Evolutionary conservation across 2,329 filamentous ascomycete species (phyloP).

Genomic region (Hyphodiscus sp.): DNA sequence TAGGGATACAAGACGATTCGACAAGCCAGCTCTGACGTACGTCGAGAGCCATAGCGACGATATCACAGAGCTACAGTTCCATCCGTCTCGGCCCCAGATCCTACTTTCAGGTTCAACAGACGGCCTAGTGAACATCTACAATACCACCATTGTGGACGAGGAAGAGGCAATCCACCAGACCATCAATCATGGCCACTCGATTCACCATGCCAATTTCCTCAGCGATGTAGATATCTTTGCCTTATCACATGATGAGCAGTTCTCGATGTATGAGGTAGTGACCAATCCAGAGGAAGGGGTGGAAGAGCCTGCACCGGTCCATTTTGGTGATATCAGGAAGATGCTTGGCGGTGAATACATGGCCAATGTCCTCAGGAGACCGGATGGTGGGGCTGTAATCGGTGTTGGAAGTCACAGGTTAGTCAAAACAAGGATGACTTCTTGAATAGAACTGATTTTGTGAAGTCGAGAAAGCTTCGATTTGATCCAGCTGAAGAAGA

Average conservation of each 20-base stretch:
- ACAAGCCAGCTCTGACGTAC: slow-evolving; percentile 46
- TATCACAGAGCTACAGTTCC: slow-evolving; percentile 57
- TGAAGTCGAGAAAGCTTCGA: slow-evolving; percentile 50
- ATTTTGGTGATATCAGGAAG: slow-evolving; percentile 64
- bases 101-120: slow-evolving; percentile 75
- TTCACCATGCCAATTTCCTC: slow-evolving; percentile 70
- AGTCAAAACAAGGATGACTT: slow-evolving; percentile 24
- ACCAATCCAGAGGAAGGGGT: slow-evolving; percentile 55
- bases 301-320: slow-evolving; percentile 39
- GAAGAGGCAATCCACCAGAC: slow-evolving; percentile 74
- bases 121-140: slow-evolving; percentile 70
- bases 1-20: slow-evolving; percentile 52
- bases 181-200: slow-evolving; percentile 68
- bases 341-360: slow-evolving; percentile 68
- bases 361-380: slow-evolving; percentile 56
- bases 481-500: slow-evolving; percentile 51
- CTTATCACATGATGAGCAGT: slow-evolving; percentile 70
- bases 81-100: slow-evolving; percentile 52
- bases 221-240: slow-evolving; percentile 59
- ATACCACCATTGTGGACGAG: slow-evolving; percentile 63
- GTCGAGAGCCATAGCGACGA: slow-evolving; percentile 63
- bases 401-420: slow-evolving; percentile 64
- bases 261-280: slow-evolving; percentile 65
- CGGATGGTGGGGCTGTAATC: slow-evolving; percentile 53
- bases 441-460: slow-evolving; percentile 13